phyloP scores from a whole-genome alignment of 2,329 filamentous ascomycete genomes.

The Botrytis hyacinthi region DNA sequence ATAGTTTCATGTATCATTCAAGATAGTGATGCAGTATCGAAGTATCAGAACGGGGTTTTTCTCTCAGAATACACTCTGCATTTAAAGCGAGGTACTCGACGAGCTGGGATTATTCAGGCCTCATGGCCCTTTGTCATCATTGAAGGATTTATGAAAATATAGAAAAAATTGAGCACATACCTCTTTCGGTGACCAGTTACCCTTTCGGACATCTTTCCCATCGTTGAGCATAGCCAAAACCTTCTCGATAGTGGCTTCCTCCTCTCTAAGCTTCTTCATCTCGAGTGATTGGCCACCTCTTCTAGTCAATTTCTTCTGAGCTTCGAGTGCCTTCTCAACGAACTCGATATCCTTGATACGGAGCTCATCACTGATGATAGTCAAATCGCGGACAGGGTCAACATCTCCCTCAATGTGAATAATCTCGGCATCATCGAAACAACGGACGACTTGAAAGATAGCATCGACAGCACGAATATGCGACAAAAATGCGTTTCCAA shows the following conservation, averaged over 20 bases:
- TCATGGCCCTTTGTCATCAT: slow-evolving; percentile 98
- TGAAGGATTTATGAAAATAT: slow-evolving; percentile 41
- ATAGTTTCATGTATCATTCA: slow-evolving; percentile 23
- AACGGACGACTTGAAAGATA: slow-evolving; percentile 95
- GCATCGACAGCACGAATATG: slow-evolving; percentile 98
- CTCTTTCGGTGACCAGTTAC: slow-evolving; percentile 89
- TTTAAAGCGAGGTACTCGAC: slow-evolving; percentile 83
- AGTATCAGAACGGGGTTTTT: slow-evolving; percentile 46
- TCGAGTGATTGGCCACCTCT: slow-evolving; percentile 93
- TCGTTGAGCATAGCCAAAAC: slow-evolving; percentile 77
- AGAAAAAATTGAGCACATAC: slow-evolving; percentile 55
- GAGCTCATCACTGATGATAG: slow-evolving; percentile 95
- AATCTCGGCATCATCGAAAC: slow-evolving; percentile 98
- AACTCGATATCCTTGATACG: slow-evolving; percentile 99
- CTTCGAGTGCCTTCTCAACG: slow-evolving; percentile 90
- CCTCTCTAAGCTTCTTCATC: slow-evolving; percentile 95
- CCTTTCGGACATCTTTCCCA: slow-evolving; percentile 92
- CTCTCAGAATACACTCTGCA: slow-evolving; percentile 86
- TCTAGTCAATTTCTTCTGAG: slow-evolving; percentile 88
- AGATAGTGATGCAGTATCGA: slow-evolving; percentile 13
- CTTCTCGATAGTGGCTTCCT: slow-evolving; percentile 91
- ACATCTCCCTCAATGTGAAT: slow-evolving; percentile 99
- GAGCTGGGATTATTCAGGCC: slow-evolving; percentile 99
- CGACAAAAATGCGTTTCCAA: slow-evolving; percentile 96
- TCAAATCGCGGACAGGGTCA: slow-evolving; percentile 87